These are phyloP conservation scores for Tulasnella sp. DNA, from an alignment of 768 basidiomycete species.

Conservation along the genomic window DNA sequence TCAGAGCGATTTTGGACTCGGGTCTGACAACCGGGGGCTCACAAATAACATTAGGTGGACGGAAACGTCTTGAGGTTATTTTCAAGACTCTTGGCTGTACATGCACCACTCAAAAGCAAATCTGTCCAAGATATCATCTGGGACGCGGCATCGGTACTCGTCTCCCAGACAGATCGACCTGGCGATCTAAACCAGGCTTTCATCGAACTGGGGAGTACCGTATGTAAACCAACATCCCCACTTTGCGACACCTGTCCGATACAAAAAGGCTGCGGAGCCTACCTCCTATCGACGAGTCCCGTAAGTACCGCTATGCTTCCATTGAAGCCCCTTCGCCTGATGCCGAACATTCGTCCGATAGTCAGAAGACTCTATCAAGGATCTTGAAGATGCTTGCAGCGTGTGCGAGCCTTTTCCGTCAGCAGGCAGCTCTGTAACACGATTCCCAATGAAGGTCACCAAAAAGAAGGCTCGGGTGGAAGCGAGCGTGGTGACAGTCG, in stretches of 20 bases:
- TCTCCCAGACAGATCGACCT: slow-evolving; percentile 45
- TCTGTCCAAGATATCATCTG: slow-evolving; percentile 71
- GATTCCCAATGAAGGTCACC: slow-evolving; percentile 80
- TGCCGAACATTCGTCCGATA: slow-evolving; percentile 2
- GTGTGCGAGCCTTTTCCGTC: slow-evolving; percentile 49
- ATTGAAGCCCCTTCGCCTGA: background rate
- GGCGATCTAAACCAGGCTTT: slow-evolving; percentile 89
- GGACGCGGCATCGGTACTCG: slow-evolving; percentile 61
- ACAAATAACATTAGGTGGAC: no score
- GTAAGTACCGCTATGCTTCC: slow-evolving; percentile 5
- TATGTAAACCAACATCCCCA: slow-evolving; percentile 81
- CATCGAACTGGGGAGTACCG: slow-evolving; percentile 88
- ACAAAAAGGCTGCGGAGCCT: slow-evolving; percentile 56
- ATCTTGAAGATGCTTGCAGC: slow-evolving; percentile 70
- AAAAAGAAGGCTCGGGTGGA: slow-evolving; percentile 81
- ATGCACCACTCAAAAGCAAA: slow-evolving; percentile 75
- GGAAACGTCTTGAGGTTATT: slow-evolving; percentile 85
- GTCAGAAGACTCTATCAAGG: slow-evolving; percentile 27
- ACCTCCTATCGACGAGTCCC: slow-evolving; percentile 23
- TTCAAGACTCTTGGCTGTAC: slow-evolving; percentile 69
- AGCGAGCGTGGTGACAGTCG: slow-evolving; percentile 70
- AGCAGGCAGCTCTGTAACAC: slow-evolving; percentile 38
- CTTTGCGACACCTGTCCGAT: slow-evolving; percentile 65
- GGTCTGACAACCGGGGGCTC: slow-evolving; percentile 40
- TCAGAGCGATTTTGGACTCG: no score